Evolutionary conservation across 768 basidiomycete species (phyloP), one percentile per base, ranked within the genome.

Genomic region (Termitomyces sp.): DNA sequence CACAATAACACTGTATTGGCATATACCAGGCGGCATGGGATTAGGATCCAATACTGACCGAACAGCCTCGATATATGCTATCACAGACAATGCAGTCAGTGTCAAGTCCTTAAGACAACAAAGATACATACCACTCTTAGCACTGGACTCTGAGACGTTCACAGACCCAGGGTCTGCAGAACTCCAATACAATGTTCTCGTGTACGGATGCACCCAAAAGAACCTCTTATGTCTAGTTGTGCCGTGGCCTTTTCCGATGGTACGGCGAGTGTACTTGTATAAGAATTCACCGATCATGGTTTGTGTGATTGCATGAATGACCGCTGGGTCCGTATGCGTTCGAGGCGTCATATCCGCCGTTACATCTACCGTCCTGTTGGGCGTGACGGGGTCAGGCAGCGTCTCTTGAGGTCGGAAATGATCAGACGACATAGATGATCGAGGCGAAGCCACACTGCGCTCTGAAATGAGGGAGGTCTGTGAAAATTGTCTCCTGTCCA

Each of bases 181-280:
- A 66, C 92, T 93, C 97, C 97, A 99, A 71, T 98, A 98, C 57
- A 99, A 66, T 5, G 94, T 98, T 76, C 92, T 93, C 41, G 95
- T 98, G 69, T 98, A 99, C 19, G 97, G 97, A 71, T 98, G 96
- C n/a, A 99, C 87, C 97, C 97, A 99, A 81, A 98, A 97, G 84
- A 94, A 99, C 38, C 97, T 80, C 70, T 85, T 87, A 72, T 99
- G 97, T 51, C 95, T 77, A 68, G 84, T 86, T 69, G 93, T 89
- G 21, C 91, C 91, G 68, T 94, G 82, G 12, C 93, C 94, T 71
- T 91, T 95, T 23, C 94, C 93, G 65, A 98, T 84, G 17, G 90
- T 74, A 56, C 84, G 82, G 51, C 96, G 81, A 9, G 96, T 98
- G 73, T 99, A 98, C 78, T 98, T 98, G 81, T 91, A 92, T 75